These are phyloP conservation scores for Sporothrix brasiliensis DNA, from an alignment of 2,329 filamentous ascomycete species.

Conservation along the genomic window DNA sequence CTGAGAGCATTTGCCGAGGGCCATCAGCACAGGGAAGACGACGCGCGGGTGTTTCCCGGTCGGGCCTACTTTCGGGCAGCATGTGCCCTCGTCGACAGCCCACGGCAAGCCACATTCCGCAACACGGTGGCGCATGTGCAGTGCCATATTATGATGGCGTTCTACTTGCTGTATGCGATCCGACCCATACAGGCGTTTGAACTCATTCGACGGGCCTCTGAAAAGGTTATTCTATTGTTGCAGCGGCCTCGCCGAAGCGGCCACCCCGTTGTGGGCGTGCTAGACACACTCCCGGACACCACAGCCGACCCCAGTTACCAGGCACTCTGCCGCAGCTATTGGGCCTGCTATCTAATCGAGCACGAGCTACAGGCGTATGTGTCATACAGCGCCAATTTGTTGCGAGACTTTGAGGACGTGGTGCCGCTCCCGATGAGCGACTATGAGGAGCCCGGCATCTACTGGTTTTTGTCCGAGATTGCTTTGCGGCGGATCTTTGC, in stretches of 20 bases:
- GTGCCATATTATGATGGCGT: constrained; percentile 10
- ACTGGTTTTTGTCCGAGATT: constrained; percentile 38
- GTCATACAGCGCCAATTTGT: constrained; percentile 35
- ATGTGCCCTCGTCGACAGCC: background rate
- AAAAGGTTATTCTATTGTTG: background rate
- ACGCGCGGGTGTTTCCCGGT: constrained; percentile 6
- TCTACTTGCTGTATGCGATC: constrained; percentile 9
- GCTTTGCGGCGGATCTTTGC: constrained; percentile 36
- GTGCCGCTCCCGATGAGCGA: constrained; percentile 35
- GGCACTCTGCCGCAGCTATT: constrained; percentile 35
- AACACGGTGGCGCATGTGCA: constrained; percentile 4
- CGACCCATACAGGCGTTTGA: constrained; percentile 17
- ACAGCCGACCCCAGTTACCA: constrained; percentile 25
- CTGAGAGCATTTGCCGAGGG: constrained; percentile 12
- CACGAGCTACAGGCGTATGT: constrained; percentile 37
- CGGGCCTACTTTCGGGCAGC: constrained; percentile 6
- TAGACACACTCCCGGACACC: background rate
- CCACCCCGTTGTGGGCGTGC: background rate
- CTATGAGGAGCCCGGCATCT: constrained; percentile 37
- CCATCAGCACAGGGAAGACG: background rate
- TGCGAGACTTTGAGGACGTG: constrained; percentile 30
- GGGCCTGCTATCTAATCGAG: constrained; percentile 38
- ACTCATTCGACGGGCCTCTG: background rate
- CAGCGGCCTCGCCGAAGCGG: background rate
- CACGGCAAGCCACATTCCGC: background rate